Base-by-base conservation (phyloP, 192 early-diverging fungal genomes). In the Backusella parvicylindrica region DNA sequence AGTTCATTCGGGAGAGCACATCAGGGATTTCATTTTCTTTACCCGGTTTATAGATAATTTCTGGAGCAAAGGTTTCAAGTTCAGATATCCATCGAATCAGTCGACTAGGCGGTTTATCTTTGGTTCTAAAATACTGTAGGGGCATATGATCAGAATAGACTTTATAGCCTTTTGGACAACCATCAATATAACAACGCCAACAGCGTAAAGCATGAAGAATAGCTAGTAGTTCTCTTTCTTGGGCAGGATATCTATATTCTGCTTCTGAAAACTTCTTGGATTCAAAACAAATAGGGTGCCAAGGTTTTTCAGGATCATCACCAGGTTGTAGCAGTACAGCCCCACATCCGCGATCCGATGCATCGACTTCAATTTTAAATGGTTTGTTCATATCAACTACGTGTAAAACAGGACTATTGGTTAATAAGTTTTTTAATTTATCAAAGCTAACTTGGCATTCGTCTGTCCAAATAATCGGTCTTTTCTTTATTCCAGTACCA, bases 211-310 rank as follows among this genome's bases (percentile, higher is more conserved):
- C 71, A 64, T 73, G 60, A 9, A 73, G 23, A 23, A 73, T 73
- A 31, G 35, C 71, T 3, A 73, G 37, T 4, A 73, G 23, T 56
- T 73, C 71, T 1, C 60, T 8, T 64, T 73, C 35, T 73, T 73
- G 71, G 1, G 71, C 60, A 16, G 77, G 75, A 43, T 81, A 81
- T 12, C 78, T 77, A 31, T 56, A 12, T 75, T 77, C 31, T 68
- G 75, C 83, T 31, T 64, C 21, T 12, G 65, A 70, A 16, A 80
- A 50, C 33, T 84, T 84, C 40, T 75, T 71, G 7, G 79, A 80
- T 43, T 79, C 77, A 65, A 75, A 83, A 6, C 77, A 79, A 0
- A 80, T 41, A 9, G 82, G 82, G 8, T 71, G 73, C 28, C 83
- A 64, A 77, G 80, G 15, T 37, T 15, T 13, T 85, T 84, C 26